Evolutionary conservation across 1,284 basidiomycete species (phyloP), one percentile per base, ranked within the genome.

Genomic region (Fomitopsis palustris): DNA sequence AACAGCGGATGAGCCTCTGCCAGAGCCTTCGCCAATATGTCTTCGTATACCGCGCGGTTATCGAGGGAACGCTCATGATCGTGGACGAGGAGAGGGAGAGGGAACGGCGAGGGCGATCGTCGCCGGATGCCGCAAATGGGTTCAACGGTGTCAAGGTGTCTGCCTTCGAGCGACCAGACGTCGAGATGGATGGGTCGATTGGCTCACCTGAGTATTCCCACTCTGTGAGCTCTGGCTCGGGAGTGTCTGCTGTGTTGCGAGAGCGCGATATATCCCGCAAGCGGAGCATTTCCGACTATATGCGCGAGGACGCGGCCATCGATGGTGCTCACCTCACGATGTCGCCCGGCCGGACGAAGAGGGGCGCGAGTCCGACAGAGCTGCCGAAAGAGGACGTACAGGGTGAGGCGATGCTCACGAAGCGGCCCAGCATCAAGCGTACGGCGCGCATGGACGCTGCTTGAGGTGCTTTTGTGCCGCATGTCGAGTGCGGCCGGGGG

Each of bases 1-100:
- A 94, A 69, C 93, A 96, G 75, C 78, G 93, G 54, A 96, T 96
- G 93, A 93, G 91, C 67, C 74, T 96, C 59, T 94, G 93, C 67
- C 93, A 95, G 78, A 93, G 88, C 69, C 74, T 95, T 68, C 78
- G 93, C 61, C 93, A 96, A 75, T 96, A 94, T 69, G 86, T 95
- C 23, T 96, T 95, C 71, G 90, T 94, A 29, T 92, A 96, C 69
- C 86, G 88, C 35, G 92, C 89, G 17, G 83, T 96, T 62, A 85
- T 95, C 57, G 88, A 93, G 69, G 89, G 92, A 31, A 86, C 89
- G 49, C 74, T 96, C 69, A 80, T 83, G 77, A 81, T 95, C 54
- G 77, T 90, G 49, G 93, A 95, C 67, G 87, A 92, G 69, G 87
- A 90, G 74, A 77, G 78, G 49, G 77, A 71, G 67, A 64, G 74